Percentiles rank a stretch among this genome's conserved stretches.
phyloP scores from a whole-genome alignment of 768 basidiomycete genomes.

The Hydnomerulius pinastri region DNA sequence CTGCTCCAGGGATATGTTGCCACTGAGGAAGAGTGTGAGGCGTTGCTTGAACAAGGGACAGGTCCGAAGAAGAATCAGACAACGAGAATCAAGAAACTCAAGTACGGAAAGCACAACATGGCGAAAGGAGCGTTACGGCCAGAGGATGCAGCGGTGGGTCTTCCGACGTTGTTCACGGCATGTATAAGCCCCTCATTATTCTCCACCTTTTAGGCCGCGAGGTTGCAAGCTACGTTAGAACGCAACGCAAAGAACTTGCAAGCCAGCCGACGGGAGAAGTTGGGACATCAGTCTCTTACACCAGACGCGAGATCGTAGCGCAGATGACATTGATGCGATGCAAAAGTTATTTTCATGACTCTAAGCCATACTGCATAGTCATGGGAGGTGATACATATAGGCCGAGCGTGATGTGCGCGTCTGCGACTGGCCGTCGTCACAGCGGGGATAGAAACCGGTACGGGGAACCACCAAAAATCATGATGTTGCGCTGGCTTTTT shows the following conservation, averaged over 20 bases:
- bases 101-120: conserved; percentile 82
- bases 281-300: conserved; percentile 21
- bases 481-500: conserved; percentile 50
- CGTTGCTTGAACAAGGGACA: conserved; percentile 49
- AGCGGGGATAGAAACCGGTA: background rate
- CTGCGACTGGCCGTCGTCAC: conserved; percentile 4
- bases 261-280: conserved; percentile 27
- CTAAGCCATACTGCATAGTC: conserved; percentile 19
- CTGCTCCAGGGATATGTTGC: conserved; percentile 71
- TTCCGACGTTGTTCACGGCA: background rate
- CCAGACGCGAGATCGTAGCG: conserved; percentile 16
- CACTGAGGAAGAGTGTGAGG: conserved; percentile 72
- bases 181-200: background rate
- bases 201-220: conserved; percentile 52
- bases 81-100: conserved; percentile 51
- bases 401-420: conserved; percentile 12
- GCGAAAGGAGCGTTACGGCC: conserved; percentile 82
- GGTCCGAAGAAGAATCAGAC: conserved; percentile 33
- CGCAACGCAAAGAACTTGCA: conserved; percentile 35
- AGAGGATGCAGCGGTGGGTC: conserved; percentile 78
- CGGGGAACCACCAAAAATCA: conserved; percentile 6
- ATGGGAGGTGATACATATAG: conserved; percentile 23
- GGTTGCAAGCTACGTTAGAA: conserved; percentile 67
- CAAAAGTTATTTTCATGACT: conserved; percentile 11
- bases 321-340: conserved; percentile 6